These are phyloP conservation scores for Naegleria lovaniensis DNA, from an alignment of 208 protist genomes.

Conservation along the genomic window DNA sequence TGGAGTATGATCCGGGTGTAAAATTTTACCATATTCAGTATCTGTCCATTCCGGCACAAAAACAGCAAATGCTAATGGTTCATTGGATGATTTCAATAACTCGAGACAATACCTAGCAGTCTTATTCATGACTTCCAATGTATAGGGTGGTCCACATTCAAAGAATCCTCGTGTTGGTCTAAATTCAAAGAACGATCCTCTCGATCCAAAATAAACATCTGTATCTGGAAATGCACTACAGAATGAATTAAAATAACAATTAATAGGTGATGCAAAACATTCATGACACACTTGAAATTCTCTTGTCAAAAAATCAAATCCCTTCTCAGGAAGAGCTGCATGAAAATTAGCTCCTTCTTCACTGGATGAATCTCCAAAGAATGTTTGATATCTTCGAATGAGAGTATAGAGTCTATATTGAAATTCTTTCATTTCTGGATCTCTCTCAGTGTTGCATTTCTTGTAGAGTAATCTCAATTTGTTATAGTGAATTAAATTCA, in stretches of 20 bases:
- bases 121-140: slow-evolving; percentile 56
- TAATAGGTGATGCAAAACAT: slow-evolving; percentile 74
- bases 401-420: neutral
- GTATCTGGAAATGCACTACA: slow-evolving; percentile 72
- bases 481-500: neutral
- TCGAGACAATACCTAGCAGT: slow-evolving; percentile 49
- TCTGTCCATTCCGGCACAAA: slow-evolving; percentile 37
- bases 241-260: slow-evolving; percentile 61
- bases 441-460: neutral
- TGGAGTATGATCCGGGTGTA: neutral
- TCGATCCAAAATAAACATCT: slow-evolving; percentile 63
- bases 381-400: neutral
- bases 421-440: neutral
- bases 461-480: slow-evolving; percentile 11
- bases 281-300: slow-evolving; percentile 58
- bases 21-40: neutral
- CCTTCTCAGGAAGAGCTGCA: slow-evolving; percentile 9
- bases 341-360: slow-evolving; percentile 9
- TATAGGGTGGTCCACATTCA: slow-evolving; percentile 74
- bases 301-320: neutral
- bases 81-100: slow-evolving; percentile 32
- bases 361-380: neutral
- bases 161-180: slow-evolving; percentile 50
- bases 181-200: slow-evolving; percentile 74
- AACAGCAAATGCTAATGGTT: slow-evolving; percentile 26